Conservation (phyloP, 345 rosid species). For the Kandelia obovata region DNA sequence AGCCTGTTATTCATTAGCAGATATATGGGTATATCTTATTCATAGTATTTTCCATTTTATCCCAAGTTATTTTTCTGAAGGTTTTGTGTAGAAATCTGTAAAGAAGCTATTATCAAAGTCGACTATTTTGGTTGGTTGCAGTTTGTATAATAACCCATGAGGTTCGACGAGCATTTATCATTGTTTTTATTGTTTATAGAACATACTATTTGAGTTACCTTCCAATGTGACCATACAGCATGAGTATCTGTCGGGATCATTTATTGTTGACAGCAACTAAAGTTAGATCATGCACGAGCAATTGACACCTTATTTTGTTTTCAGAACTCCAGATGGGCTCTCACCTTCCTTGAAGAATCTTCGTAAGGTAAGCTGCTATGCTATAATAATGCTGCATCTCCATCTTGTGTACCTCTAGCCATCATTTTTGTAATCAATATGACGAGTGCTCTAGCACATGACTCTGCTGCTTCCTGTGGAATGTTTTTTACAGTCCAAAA, state of each 20-base stretch:
- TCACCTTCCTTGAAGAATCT: conserved; percentile 65
- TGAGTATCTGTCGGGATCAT: background rate
- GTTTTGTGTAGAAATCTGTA: conserved; percentile 50
- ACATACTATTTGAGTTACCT: background rate
- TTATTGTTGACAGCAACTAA: conserved; percentile 49
- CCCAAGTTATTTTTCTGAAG: conserved; percentile 12
- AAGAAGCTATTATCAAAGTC: conserved; percentile 60
- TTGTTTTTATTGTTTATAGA: background rate
- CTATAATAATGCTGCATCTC: background rate
- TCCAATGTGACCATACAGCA: background rate
- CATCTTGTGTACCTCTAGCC: background rate
- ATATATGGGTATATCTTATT: conserved; percentile 53
- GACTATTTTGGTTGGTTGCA: conserved; percentile 71
- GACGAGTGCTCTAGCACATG: background rate
- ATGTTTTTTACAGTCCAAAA: background rate
- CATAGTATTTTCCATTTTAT: background rate
- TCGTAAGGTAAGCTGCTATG: conserved; percentile 71
- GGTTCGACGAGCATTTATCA: conserved; percentile 37
- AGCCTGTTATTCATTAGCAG: conserved; percentile 54
- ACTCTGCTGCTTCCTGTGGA: too few relatives aligned
- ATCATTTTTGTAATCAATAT: background rate
- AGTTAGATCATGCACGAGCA: conserved; percentile 75
- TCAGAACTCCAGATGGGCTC: conserved; percentile 42
- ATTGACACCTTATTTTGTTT: conserved; percentile 77
- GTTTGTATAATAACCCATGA: conserved; percentile 67